Evolutionary conservation across 208 protist species (phyloP), one percentile per base, ranked within the genome.

Genomic region (Wallacemonas sp.): DNA sequence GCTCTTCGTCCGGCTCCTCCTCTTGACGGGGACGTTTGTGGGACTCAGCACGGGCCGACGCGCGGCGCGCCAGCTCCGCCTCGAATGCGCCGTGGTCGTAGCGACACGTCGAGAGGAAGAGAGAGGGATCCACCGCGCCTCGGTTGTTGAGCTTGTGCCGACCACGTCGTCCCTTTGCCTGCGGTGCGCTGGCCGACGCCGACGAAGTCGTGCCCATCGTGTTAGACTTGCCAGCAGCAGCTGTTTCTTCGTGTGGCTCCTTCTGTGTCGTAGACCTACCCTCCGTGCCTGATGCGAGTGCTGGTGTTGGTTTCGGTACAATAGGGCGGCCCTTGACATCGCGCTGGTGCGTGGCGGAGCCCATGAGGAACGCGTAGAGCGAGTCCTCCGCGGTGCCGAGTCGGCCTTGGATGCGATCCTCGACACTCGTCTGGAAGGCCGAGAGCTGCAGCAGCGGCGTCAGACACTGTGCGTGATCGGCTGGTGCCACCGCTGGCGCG

Each of bases 1-100:
- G 46, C 46, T 9, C 12, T 12, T 27, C 23, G 46, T 27, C 23
- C 19, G 46, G 14, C 36, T 41, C 36, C 6, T 6, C 6, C 36
- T 41, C 36, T n/a, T n/a, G n/a, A n/a, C n/a, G n/a, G n/a, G n/a
- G n/a, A n/a, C n/a, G n/a, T n/a, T n/a, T n/a, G n/a, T n/a, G n/a
- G n/a, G n/a, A n/a, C n/a, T n/a, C n/a, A n/a, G n/a, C n/a, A n/a
- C n/a, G n/a, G 47, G 47, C 9, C 24, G 47, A 12, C 32, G 70
- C 47, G 11, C 24, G 38, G 1, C 46, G 29, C 65, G 72, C 65
- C 32, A 81, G 39, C 1, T 46, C 60, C 4, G 47, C 39, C 46
- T 76, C 48, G 26, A 34, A 54, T 2, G 19, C 6, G 38, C 54
- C 21, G 63, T 68, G 12, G 54, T 43, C 24, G 67, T 63, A 27